These are phyloP conservation scores for Hebeloma cylindrosporum DNA, from an alignment of 768 basidiomycete genomes.

Conservation along the genomic window DNA sequence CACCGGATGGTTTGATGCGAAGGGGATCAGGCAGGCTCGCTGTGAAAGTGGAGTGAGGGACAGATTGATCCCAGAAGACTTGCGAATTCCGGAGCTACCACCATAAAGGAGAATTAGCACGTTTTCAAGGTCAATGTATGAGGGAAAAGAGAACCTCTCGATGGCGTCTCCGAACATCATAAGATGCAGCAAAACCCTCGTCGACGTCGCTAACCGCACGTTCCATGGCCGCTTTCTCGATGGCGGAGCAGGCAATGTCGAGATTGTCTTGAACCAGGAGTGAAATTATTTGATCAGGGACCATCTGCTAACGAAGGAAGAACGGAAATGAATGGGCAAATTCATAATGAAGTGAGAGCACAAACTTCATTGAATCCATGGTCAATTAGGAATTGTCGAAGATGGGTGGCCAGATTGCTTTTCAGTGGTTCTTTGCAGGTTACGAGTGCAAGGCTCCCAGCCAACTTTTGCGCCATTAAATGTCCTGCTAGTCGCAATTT, in stretches of 20 bases:
- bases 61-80: slow-evolving; percentile 87
- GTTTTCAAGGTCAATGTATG: background rate
- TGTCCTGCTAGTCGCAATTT: slow-evolving; percentile 91
- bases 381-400: slow-evolving; percentile 80
- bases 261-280: slow-evolving; percentile 90
- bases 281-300: slow-evolving; percentile 76
- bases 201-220: slow-evolving; percentile 92
- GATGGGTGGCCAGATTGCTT: slow-evolving; percentile 85
- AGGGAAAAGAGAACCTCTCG: slow-evolving; percentile 59
- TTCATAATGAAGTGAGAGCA: slow-evolving; percentile 1
- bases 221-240: slow-evolving; percentile 98
- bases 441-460: slow-evolving; percentile 92
- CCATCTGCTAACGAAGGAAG: slow-evolving; percentile 50
- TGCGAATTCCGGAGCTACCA: slow-evolving; percentile 70
- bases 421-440: slow-evolving; percentile 98
- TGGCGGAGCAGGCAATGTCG: slow-evolving; percentile 89
- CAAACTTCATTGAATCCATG: slow-evolving; percentile 86
- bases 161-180: slow-evolving; percentile 82
- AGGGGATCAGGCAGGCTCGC: slow-evolving; percentile 83
- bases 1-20: slow-evolving; percentile 78
- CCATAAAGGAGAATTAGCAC: slow-evolving; percentile 4
- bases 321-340: slow-evolving; percentile 5
- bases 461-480: slow-evolving; percentile 95
- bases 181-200: slow-evolving; percentile 80
- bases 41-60: slow-evolving; percentile 68